These are phyloP conservation scores for Torulaspora delbrueckii DNA, from an alignment of 805 yeast genomes.

Conservation along the genomic window DNA sequence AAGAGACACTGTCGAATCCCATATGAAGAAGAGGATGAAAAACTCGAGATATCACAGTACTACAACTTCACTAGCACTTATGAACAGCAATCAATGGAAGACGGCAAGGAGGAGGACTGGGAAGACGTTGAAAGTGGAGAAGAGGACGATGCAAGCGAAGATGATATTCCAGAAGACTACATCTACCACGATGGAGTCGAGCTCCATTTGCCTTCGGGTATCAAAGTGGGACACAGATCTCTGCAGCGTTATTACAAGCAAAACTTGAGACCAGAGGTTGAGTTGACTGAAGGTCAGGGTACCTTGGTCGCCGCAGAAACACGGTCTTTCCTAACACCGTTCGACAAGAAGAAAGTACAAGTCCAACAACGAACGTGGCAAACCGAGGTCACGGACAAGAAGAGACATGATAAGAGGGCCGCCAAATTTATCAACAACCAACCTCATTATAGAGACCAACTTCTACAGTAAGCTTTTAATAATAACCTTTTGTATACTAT, in stretches of 20 bases:
- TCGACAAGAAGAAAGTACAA: constrained; percentile 42
- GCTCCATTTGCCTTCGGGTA: constrained; percentile 76
- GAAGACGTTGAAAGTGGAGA: constrained; percentile 37
- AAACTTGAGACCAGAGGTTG: constrained; percentile 53
- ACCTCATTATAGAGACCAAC: constrained; percentile 79
- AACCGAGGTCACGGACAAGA: constrained; percentile 48
- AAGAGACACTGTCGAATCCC: constrained; percentile 90
- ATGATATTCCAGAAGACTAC: constrained; percentile 38
- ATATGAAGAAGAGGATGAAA: constrained; percentile 78
- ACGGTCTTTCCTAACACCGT: constrained; percentile 41
- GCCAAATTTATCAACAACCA: constrained; percentile 81
- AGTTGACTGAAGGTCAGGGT: constrained; percentile 69
- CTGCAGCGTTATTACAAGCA: constrained; percentile 76
- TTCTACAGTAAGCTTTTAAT: constrained; percentile 42
- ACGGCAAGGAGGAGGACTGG: constrained; percentile 34
- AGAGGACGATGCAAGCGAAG: constrained; percentile 29
- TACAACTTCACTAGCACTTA: constrained; percentile 85
- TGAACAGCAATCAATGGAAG: constrained; percentile 21
- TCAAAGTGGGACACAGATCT: constrained; percentile 81
- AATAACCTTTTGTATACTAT: constrained; percentile 6
- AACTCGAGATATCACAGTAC: constrained; percentile 81
- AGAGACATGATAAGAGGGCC: constrained; percentile 50
- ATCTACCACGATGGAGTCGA: constrained; percentile 62
- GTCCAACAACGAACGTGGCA: constrained; percentile 68
- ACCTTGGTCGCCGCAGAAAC: constrained; percentile 85